Evolutionary conservation across 2,329 filamentous ascomycete species (phyloP).

Genomic region (Parascedosporium putredinis): DNA sequence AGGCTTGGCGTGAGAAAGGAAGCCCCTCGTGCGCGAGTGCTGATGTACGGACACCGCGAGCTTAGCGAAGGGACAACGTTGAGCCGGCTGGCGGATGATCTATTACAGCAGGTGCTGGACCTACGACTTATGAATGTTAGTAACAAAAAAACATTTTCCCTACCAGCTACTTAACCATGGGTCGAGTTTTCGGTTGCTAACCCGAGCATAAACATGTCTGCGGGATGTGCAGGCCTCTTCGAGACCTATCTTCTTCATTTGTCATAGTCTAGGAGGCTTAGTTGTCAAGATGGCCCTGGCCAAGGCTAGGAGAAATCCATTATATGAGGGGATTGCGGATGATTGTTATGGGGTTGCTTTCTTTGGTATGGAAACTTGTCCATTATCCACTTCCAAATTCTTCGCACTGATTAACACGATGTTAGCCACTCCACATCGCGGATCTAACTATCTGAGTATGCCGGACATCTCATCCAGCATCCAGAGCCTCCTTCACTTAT

Average conservation of each 20-base stretch:
- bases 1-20: constrained; percentile 39
- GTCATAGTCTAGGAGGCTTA: constrained; percentile 50
- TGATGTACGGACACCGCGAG: constrained; percentile 40
- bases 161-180: too few species aligned
- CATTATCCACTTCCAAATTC: background rate
- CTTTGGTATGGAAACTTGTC: constrained; percentile 34
- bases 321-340: constrained; percentile 34
- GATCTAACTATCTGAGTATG: constrained; percentile 53
- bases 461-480: constrained; percentile 44
- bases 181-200: too few species aligned
- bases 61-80: constrained; percentile 30
- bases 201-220: background rate
- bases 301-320: constrained; percentile 28
- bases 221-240: constrained; percentile 14
- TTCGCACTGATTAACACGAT: background rate
- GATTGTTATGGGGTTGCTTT: constrained; percentile 53
- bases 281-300: constrained; percentile 47
- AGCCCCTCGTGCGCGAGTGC: constrained; percentile 35
- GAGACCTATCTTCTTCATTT: constrained; percentile 49
- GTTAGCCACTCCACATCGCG: constrained; percentile 48
- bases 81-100: constrained; percentile 31
- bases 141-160: background rate
- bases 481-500: constrained; percentile 38
- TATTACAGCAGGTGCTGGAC: constrained; percentile 31
- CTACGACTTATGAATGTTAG: constrained; percentile 22